A percentile compares a stretch with the other conserved stretches of the same genome.
Evolutionary conservation across 2,329 filamentous ascomycete genomes (phyloP).

Genomic region (Cryphonectria radicalis): DNA sequence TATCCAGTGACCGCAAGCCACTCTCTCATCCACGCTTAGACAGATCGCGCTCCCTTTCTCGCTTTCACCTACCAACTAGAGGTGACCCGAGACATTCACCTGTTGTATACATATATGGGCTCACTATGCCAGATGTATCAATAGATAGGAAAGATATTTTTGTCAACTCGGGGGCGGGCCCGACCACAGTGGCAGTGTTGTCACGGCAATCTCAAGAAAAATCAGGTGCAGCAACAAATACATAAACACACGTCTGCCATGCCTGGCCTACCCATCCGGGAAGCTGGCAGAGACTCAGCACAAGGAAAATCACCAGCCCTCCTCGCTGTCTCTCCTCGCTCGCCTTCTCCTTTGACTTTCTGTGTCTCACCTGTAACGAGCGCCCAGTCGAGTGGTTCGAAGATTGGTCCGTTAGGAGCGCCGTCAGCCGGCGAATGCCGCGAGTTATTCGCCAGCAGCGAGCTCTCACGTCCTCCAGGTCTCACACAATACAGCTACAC

Average conservation of each 20-base stretch:
- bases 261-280: not conserved
- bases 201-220: not conserved
- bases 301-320: not conserved
- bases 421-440: constrained; percentile 23
- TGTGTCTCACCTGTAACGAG: constrained; percentile 11
- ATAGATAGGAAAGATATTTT: not conserved
- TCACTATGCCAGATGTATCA: constrained; percentile 10
- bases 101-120: not conserved
- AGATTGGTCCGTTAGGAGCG: not conserved
- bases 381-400: not conserved
- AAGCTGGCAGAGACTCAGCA: not conserved
- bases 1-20: constrained; percentile 22
- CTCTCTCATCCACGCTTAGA: constrained; percentile 33
- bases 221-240: not conserved
- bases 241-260: not conserved
- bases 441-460: constrained; percentile 33
- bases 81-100: constrained; percentile 10
- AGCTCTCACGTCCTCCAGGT: constrained; percentile 34
- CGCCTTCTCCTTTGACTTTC: constrained; percentile 3
- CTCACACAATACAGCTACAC: constrained; percentile 35
- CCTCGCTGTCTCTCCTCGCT: constrained; percentile 6
- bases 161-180: not conserved
- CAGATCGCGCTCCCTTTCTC: constrained; percentile 9
- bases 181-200: not conserved
- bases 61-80: constrained; percentile 20